Percentiles rank a stretch among this genome's conserved stretches.
Evolutionary conservation across 2,329 filamentous ascomycete species (phyloP).

Genomic region (Exophiala dermatitidis): DNA sequence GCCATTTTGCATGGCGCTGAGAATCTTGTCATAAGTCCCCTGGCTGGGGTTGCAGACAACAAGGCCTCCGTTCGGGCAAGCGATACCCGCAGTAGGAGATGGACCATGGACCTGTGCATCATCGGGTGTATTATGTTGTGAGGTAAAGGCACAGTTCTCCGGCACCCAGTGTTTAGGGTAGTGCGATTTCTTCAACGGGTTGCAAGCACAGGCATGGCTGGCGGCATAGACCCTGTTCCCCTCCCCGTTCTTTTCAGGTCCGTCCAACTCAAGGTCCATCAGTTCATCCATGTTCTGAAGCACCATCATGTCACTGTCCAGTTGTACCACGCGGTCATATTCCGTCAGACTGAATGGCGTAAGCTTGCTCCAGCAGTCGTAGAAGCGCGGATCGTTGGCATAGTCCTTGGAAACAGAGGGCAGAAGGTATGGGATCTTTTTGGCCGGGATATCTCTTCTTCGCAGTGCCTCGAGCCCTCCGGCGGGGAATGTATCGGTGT

Average conservation of each 20-base stretch:
- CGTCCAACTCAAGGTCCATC: conserved; percentile 72
- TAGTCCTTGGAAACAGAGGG: conserved; percentile 61
- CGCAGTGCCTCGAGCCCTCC: conserved; percentile 63
- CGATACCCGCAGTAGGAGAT: conserved; percentile 44
- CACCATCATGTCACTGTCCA: conserved; percentile 85
- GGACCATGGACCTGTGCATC: conserved; percentile 48
- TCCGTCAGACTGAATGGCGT: conserved; percentile 67
- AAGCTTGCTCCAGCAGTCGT: conserved; percentile 86
- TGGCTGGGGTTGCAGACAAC: conserved; percentile 55
- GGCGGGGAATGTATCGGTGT: conserved; percentile 67
- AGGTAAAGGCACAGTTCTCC: conserved; percentile 55
- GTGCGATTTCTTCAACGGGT: conserved; percentile 68
- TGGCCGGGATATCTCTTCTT: conserved; percentile 60
- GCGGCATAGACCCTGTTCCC: conserved; percentile 69
- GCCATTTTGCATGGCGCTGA: conserved; percentile 38
- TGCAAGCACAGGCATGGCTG: conserved; percentile 78
- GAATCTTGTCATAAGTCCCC: conserved; percentile 44
- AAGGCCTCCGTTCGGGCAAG: conserved; percentile 55
- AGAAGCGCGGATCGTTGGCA: conserved; percentile 72
- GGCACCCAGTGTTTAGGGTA: conserved; percentile 65
- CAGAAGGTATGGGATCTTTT: conserved; percentile 65
- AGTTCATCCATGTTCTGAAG: conserved; percentile 83
- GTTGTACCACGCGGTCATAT: conserved; percentile 71
- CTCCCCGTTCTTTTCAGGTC: conserved; percentile 42
- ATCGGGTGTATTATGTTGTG: conserved; percentile 47